Evolutionary conservation across 2,329 filamentous ascomycete genomes (phyloP), one percentile per base, ranked within the genome.

Genomic region (Hortaea sp.): DNA sequence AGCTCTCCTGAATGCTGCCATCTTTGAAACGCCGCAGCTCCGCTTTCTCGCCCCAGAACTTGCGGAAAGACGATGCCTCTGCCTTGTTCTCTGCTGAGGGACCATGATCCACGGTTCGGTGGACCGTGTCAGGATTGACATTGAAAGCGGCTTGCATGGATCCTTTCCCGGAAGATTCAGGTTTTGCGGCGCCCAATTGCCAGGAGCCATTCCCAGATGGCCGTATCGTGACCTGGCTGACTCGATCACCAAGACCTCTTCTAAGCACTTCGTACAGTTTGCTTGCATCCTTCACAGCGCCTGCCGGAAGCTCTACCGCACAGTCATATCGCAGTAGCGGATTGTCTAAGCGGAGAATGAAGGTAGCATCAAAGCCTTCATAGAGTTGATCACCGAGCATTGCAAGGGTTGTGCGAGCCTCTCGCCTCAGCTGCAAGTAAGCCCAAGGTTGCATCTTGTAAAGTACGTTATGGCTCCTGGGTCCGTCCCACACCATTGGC

Each of bases 21-120:
- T 97, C 88, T 58, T 89, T 94, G 72, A 98, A 98, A 13, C 92
- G 85, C 53, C 92, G 80, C 40, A 98, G 74, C 64, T 98, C 92
- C 1, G 92, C 79, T 63, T 92, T 94, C 7, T 90, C 84, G 5
- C 90, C 92, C 92, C 94, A 98, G 63, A 98, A 97, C 31, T 82
- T 79, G 32, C 87, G 85, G 64, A 95, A 98, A 30, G 75, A 76
- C 7, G 81, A 80, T 27, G 88, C 84, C 52, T 88, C 86, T 53
- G 84, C 81, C 65, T 90, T 88, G 50, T 92, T 78, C 61, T 97
- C 89, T 1, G 88, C 86, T 1, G 83, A 70, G 5, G 92, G 92
- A 0, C 92, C 92, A 62, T 88, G 85, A 54, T 98, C 92, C 51
- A 95, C 85, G 41, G 82, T 76, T 30, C 89, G 82, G 46, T 76